Base-by-base conservation (phyloP, 1,284 basidiomycete genomes). In the Mrakiaceae sp. region DNA sequence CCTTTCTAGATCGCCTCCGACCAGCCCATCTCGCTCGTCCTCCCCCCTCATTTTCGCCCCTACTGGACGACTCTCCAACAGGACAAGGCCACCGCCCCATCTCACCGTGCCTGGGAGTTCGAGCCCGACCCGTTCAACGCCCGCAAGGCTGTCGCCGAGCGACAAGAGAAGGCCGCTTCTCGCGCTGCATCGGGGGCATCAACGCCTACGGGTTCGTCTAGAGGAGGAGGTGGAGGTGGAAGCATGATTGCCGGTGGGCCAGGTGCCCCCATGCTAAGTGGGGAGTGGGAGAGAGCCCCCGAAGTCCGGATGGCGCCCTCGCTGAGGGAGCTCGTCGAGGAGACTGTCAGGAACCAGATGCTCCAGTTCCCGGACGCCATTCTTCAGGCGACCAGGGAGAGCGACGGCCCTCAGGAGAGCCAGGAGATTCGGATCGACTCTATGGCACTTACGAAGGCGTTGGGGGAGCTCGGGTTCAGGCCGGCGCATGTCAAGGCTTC, bases 231-330 rank as follows among this genome's bases (percentile, higher is more conserved):
- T 8, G 74, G 74, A 2, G 78, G 27, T 27, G 27, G 27, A 27
- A 27, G 27, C 27, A 27, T 27, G 27, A 27, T 27, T 27, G 27
- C 27, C 27, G 27, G 27, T 27, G 27, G 27, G 27, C 27, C 27
- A 27, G 27, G 27, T 27, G 27, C 27, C 27, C 27, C 44, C 27
- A 61, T 61, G 64, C 52, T 59, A 12, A 61, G 59, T 10, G 64
- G 79, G 40, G 81, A 82, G 64, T 90, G 87, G 77, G 78, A 81
- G 57, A 79, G 83, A 60, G 83, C 82, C 4, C 86, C 87, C 0
- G 92, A 96, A 74, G 91, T 94, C 16, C 86, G 84, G 72, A 93
- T 97, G 88, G 85, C 88, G 0, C 80, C 79, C 27, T 76, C 77
- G 10, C 77, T 96, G 64, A 81, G 93, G 50, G 90, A 92, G 68